Conservation (phyloP, 2,329 filamentous ascomycete species). For the Nemania sp. region DNA sequence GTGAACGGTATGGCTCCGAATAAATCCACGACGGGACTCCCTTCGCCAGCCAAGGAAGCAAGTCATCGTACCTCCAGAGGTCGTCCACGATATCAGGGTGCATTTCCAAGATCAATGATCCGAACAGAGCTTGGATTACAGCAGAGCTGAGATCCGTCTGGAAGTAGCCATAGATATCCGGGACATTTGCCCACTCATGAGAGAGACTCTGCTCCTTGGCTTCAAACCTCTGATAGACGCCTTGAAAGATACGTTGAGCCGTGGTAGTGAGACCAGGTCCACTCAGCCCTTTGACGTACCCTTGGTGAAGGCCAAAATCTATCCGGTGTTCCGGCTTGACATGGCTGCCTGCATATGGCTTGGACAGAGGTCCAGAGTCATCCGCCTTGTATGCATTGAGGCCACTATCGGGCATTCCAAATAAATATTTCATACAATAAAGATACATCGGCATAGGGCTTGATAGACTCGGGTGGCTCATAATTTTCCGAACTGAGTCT, state of each 20-base stretch:
- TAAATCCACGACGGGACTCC: constrained; percentile 23
- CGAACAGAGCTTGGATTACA: constrained; percentile 25
- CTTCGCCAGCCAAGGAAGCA: constrained; percentile 20
- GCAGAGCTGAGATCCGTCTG: constrained; percentile 18
- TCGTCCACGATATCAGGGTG: constrained; percentile 25
- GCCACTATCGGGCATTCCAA: constrained; percentile 22
- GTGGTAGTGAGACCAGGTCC: constrained; percentile 26
- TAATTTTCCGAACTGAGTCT: constrained; percentile 22
- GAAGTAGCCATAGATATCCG: constrained; percentile 25
- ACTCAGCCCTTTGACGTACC: constrained; percentile 17
- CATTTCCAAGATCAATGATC: constrained; percentile 23
- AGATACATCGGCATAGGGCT: constrained; percentile 25
- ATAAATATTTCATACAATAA: constrained; percentile 21
- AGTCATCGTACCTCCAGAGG: constrained; percentile 26
- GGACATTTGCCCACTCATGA: constrained; percentile 21
- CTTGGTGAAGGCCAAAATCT: constrained; percentile 23
- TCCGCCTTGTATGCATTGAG: constrained; percentile 24
- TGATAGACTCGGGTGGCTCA: constrained; percentile 19
- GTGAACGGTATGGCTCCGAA: constrained; percentile 17
- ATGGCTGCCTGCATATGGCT: constrained; percentile 23
- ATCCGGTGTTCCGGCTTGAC: constrained; percentile 23
- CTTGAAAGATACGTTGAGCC: constrained; percentile 16
- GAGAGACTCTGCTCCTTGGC: constrained; percentile 16
- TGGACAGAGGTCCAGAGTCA: constrained; percentile 24
- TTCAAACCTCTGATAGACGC: constrained; percentile 10